These are phyloP conservation scores for Ramalina peruviana DNA, from an alignment of 495 filamentous ascomycete genomes.

Conservation along the genomic window DNA sequence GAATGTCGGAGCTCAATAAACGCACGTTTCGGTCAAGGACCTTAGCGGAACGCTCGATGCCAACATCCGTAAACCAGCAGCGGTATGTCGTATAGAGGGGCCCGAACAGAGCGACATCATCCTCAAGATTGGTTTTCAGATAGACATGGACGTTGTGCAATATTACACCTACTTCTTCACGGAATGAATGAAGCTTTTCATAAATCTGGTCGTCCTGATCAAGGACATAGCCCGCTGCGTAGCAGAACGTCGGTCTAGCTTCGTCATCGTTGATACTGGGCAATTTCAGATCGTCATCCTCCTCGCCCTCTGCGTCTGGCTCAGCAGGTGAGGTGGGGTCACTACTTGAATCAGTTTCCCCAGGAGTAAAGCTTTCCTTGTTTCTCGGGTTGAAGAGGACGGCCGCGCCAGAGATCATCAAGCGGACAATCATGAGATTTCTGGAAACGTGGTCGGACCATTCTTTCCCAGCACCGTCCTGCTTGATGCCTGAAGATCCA, in stretches of 20 bases:
- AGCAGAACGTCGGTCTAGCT: slow-evolving; percentile 66
- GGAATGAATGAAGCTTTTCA: slow-evolving; percentile 59
- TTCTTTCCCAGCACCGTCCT: slow-evolving; percentile 89
- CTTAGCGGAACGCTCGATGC: slow-evolving; percentile 88
- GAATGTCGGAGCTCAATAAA: slow-evolving; percentile 69
- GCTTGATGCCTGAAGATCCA: slow-evolving; percentile 70
- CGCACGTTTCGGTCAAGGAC: slow-evolving; percentile 75
- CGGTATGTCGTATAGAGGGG: slow-evolving; percentile 81
- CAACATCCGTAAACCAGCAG: slow-evolving; percentile 96
- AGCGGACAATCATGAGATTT: slow-evolving; percentile 70
- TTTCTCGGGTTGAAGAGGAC: slow-evolving; percentile 75
- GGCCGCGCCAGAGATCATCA: slow-evolving; percentile 77
- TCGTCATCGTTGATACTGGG: slow-evolving; percentile 70
- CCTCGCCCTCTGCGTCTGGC: slow-evolving; percentile 40
- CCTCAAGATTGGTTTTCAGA: slow-evolving; percentile 71
- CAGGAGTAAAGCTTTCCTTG: slow-evolving; percentile 26
- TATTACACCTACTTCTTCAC: slow-evolving; percentile 63
- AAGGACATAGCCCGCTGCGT: slow-evolving; percentile 76
- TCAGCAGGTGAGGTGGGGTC: slow-evolving; percentile 32
- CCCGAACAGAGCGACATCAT: slow-evolving; percentile 91
- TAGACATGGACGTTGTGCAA: slow-evolving; percentile 77
- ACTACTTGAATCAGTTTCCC: slow-evolving; percentile 17
- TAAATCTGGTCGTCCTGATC: slow-evolving; percentile 49
- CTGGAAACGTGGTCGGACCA: slow-evolving; percentile 95
- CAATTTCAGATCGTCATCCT: slow-evolving; percentile 38